Evolutionary conservation across 805 yeast genomes (phyloP).

Genomic region (Pichia rugopelliculosa): DNA sequence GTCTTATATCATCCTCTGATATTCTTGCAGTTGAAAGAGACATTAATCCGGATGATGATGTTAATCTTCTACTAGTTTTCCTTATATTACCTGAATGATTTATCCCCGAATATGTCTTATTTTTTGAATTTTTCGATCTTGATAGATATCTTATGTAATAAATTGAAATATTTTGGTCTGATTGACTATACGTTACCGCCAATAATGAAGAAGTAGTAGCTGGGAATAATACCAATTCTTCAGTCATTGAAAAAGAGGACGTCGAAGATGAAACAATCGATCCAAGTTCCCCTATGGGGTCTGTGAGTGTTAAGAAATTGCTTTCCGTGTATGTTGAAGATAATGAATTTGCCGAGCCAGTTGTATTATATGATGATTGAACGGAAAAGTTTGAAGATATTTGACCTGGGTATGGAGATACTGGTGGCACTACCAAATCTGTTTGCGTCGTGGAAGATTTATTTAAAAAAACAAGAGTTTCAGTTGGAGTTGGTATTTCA

Average conservation of each 20-base stretch:
- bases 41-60: constrained; percentile 19
- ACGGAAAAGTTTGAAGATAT: background rate
- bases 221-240: constrained; percentile 53
- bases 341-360: constrained; percentile 10
- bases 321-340: constrained; percentile 15
- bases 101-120: constrained; percentile 8
- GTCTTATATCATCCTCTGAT: constrained; percentile 30
- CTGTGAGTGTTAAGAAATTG: constrained; percentile 58
- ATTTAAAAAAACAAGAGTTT: background rate
- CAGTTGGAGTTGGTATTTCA: constrained; percentile 9
- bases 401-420: constrained; percentile 1
- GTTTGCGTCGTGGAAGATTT: background rate
- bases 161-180: constrained; percentile 38
- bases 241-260: constrained; percentile 51
- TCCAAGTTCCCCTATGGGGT: constrained; percentile 71
- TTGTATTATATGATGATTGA: background rate
- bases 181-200: constrained; percentile 49
- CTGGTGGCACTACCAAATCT: background rate
- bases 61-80: constrained; percentile 20
- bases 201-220: constrained; percentile 32
- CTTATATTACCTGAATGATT: constrained; percentile 12
- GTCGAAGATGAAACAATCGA: constrained; percentile 64
- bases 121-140: constrained; percentile 14
- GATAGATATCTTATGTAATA: constrained; percentile 48
- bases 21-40: constrained; percentile 37